Base-by-base conservation (phyloP, 208 protist genomes). In the Herpetomonas muscarum region DNA sequence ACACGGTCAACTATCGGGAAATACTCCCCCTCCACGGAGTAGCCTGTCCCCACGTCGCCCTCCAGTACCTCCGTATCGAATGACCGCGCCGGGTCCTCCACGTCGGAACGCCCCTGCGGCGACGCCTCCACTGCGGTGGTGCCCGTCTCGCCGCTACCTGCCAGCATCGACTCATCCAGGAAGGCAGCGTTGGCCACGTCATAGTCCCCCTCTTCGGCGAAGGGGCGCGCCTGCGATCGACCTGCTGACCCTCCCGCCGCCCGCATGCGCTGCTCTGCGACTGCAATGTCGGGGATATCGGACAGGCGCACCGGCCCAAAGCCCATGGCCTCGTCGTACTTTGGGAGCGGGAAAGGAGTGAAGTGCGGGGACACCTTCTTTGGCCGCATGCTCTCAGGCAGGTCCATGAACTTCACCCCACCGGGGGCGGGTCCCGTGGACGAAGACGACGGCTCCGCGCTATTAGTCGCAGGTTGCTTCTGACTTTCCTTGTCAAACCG, bases 331-430 rank as follows among this genome's bases (percentile, higher is more conserved):
- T 58, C 78, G 55, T 95, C 88, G 61, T 91, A 82, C 60, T 81
- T 88, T 2, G 88, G 85, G 19, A 95, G 64, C 12, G 88, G 88
- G 62, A 92, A 95, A 0, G 88, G 88, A 0, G 83, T 95, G 54
- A 91, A 92, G 49, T 80, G 58, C 0, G 74, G 34, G 2, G 52
- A 15, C 4, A 95, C 67, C 0, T 32, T 30, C 54, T 88, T 87
- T 12, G 87, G 81, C 37, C 74, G 70, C 84, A 94, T 92, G 60
- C 74, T 86, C 31, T 73, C 70, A 0, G 87, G 84, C 13, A 92
- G 41, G 0, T 50, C 15, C 19, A 36, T 34, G 53, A 67, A 72
- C 12, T 58, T 42, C 37, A 82, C 47, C 19, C 53, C 55, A 58
- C 66, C 30, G 15, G 19, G 24, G n/a, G 41, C 1, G 29, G 22